Percentiles rank a stretch among this genome's conserved stretches.
phyloP scores from a whole-genome alignment of 495 filamentous ascomycete species.

The Podospora appendiculata region DNA sequence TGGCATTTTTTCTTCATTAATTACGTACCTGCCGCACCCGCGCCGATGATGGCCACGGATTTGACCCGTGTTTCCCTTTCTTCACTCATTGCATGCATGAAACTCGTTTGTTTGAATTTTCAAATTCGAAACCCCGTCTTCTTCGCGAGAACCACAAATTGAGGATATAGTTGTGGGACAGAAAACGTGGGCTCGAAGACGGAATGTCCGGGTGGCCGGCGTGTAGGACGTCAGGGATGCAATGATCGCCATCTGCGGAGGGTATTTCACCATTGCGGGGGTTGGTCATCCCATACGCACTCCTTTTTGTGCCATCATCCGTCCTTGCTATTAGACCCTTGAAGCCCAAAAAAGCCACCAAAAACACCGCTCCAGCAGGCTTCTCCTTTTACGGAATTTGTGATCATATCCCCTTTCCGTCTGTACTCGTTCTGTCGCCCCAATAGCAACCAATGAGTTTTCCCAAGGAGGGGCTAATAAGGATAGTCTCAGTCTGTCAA shows the following conservation, averaged over 20 bases:
- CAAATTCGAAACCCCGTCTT: not conserved
- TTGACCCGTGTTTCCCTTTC: conserved; percentile 17
- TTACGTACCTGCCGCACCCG: conserved; percentile 38
- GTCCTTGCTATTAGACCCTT: too few relatives aligned
- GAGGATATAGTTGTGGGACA: not conserved
- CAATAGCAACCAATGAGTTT: too few relatives aligned
- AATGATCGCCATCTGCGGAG: not conserved
- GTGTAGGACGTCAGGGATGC: not conserved
- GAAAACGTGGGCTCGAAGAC: not conserved
- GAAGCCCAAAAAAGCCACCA: not conserved
- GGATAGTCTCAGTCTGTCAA: too few relatives aligned
- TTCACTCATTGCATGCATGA: not conserved
- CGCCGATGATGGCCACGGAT: conserved; percentile 45
- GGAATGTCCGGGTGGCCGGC: not conserved
- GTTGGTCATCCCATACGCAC: not conserved
- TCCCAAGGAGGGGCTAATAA: too few relatives aligned
- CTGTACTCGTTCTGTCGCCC: too few relatives aligned
- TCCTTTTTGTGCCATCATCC: too few relatives aligned
- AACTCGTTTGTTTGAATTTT: not conserved
- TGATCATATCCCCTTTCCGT: too few relatives aligned
- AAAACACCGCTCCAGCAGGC: not conserved
- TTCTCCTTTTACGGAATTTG: too few relatives aligned
- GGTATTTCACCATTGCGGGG: conserved; percentile 7
- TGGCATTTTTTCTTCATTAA: too few relatives aligned
- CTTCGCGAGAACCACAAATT: too few relatives aligned